A percentile compares a stretch with the other conserved stretches of the same genome.
Conservation (phyloP, 805 yeast genomes). For the Yamadazyma olivae region DNA sequence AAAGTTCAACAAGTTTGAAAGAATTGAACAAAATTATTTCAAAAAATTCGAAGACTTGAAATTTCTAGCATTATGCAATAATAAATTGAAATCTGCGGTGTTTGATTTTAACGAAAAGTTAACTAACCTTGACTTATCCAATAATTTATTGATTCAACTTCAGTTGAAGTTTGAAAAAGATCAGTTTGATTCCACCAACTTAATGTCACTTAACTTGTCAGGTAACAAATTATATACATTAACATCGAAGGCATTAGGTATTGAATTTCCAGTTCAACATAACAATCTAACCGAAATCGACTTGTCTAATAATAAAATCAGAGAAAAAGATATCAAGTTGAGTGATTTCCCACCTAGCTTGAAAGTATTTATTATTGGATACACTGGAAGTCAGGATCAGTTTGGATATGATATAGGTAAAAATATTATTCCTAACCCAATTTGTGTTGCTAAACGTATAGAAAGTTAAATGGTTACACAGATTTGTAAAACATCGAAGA, state of each 20-base stretch:
- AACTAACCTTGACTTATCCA: constrained; percentile 13
- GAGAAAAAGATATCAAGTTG: neutral
- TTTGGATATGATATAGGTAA: constrained; percentile 20
- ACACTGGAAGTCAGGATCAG: constrained; percentile 15
- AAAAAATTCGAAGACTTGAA: constrained; percentile 6
- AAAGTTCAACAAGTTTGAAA: constrained; percentile 9
- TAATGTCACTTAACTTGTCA: constrained; percentile 11
- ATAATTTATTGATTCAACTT: constrained; percentile 9
- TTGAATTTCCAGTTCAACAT: constrained; percentile 7
- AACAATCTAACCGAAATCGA: constrained; percentile 15
- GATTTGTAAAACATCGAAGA: neutral
- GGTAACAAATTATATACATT: constrained; percentile 12
- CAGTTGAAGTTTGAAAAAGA: constrained; percentile 8
- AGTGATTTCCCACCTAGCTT: constrained; percentile 8
- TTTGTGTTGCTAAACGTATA: constrained; percentile 14
- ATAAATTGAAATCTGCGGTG: constrained; percentile 9
- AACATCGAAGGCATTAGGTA: constrained; percentile 11
- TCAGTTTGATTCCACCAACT: constrained; percentile 6
- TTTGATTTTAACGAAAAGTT: constrained; percentile 8
- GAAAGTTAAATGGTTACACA: constrained; percentile 2
- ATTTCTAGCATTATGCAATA: constrained; percentile 12
- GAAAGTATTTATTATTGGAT: constrained; percentile 13
- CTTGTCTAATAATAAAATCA: constrained; percentile 14
- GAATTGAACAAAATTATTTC: constrained; percentile 7
- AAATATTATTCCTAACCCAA: constrained; percentile 10